Conservation (phyloP, 2,329 filamentous ascomycete genomes). For the Exophiala xenobiotica region DNA sequence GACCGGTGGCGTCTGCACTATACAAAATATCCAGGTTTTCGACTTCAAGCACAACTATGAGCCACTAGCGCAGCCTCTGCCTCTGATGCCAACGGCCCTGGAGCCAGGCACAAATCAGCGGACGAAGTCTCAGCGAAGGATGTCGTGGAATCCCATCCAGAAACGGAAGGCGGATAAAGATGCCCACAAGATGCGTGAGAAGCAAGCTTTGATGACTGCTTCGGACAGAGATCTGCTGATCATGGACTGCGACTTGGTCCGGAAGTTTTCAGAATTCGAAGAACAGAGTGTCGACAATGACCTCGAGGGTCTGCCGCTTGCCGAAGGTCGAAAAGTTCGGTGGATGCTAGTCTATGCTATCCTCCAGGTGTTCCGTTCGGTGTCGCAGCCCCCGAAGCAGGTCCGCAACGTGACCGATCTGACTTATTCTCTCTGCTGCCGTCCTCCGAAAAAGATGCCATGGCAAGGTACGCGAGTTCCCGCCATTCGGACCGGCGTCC, state of each 20-base stretch:
- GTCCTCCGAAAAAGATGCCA: constrained; percentile 34
- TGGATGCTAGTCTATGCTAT: constrained; percentile 75
- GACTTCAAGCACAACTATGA: constrained; percentile 60
- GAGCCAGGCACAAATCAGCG: constrained; percentile 4
- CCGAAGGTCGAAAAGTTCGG: constrained; percentile 72
- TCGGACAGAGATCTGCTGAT: constrained; percentile 32
- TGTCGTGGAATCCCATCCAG: constrained; percentile 29
- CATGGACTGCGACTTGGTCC: constrained; percentile 55
- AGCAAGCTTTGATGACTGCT: constrained; percentile 26
- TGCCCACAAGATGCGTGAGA: constrained; percentile 19
- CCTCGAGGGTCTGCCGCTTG: constrained; percentile 56
- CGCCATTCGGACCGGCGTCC: constrained; percentile 2
- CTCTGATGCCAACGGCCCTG: constrained; percentile 57
- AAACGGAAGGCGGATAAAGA: constrained; percentile 25
- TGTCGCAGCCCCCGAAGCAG: constrained; percentile 61
- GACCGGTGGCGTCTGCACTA: constrained; percentile 64
- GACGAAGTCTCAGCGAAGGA: constrained; percentile 16
- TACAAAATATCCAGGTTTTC: constrained; percentile 68
- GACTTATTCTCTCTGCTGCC: constrained; percentile 59
- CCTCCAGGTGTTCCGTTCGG: constrained; percentile 69
- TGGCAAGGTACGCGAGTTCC: constrained; percentile 11
- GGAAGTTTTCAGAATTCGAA: constrained; percentile 70
- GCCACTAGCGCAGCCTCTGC: constrained; percentile 64
- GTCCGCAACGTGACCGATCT: constrained; percentile 58
- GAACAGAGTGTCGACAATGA: constrained; percentile 59